Percentiles rank a stretch among this genome's conserved stretches.
Evolutionary conservation across 139 green algal species (phyloP).

Genomic region (Nannochloris sp.): DNA sequence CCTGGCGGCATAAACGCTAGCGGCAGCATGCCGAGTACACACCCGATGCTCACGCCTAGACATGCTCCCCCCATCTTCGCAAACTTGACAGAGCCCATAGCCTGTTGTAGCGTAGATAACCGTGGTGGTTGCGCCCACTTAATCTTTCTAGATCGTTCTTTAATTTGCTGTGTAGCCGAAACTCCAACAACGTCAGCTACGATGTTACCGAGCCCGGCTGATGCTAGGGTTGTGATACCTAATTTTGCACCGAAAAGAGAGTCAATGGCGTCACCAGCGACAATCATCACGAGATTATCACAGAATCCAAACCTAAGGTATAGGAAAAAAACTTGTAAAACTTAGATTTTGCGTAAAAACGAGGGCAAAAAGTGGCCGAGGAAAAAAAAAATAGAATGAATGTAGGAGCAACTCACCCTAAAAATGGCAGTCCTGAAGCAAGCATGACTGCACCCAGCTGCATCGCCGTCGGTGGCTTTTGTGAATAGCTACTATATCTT

Average conservation of each 20-base stretch:
- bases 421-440: constrained; percentile 45
- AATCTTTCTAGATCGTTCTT: constrained; percentile 29
- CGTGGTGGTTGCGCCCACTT: constrained; percentile 8
- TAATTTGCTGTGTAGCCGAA: constrained; percentile 43
- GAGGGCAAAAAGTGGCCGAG: neutral
- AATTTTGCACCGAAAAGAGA: constrained; percentile 25
- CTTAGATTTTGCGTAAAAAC: neutral
- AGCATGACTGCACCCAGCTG: constrained; percentile 27
- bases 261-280: constrained; percentile 66
- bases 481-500: constrained; percentile 2
- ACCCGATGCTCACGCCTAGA: constrained; percentile 51
- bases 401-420: constrained; percentile 36
- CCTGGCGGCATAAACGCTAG: constrained; percentile 17
- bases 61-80: constrained; percentile 38
- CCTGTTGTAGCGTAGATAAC: constrained; percentile 35
- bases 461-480: neutral
- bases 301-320: constrained; percentile 28
- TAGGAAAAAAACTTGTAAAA: no score
- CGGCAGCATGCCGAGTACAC: constrained; percentile 53
- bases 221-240: constrained; percentile 44
- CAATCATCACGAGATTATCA: constrained; percentile 50
- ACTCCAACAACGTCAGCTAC: constrained; percentile 52
- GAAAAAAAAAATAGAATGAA: neutral
- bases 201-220: constrained; percentile 45
- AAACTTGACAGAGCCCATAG: neutral